Base-by-base conservation (phyloP, 2,329 filamentous ascomycete genomes). In the Ascochyta viciae-villosae region DNA sequence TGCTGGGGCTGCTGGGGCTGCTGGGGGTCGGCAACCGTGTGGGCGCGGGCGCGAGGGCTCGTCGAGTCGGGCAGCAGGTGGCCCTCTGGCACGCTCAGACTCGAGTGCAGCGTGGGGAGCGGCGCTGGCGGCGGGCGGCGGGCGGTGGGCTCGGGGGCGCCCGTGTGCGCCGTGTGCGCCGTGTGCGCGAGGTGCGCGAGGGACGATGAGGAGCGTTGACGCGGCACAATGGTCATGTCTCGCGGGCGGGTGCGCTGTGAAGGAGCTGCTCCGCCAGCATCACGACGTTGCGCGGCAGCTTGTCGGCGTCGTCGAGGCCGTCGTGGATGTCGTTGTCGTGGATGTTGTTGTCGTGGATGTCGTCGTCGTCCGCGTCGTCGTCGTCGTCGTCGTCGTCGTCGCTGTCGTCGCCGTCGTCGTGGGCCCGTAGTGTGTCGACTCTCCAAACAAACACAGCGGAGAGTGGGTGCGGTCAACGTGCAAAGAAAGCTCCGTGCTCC, bases 41-140 rank as follows among this genome's bases (percentile, higher is more conserved):
- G 19, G 19, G 80, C 80, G 53, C 78, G 70, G 37, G 73, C 73
- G 63, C 78, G 68, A 33, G 77, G 69, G 70, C 73, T 70, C 56
- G 71, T 50, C 52, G 64, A 38, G 77, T 76, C 41, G 59, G 65
- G 65, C 54, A 65, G 58, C 47, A 61, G 50, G 13, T 63, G 58
- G 52, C 62, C 50, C 50, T 52, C 47, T 19, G 62, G 62, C 19
- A 64, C 58, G 55, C 54, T 61, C 60, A 68, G 68, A 29, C 68
- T 51, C 70, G 67, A 50, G 56, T 56, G n/a, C 33, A 29, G 64
- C 57, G 46, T n/a, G 33, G 68, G 65, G 34, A 72, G 61, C 31
- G 70, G 62, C 24, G 70, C 65, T 24, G 65, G 64, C 37, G 64
- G 68, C 24, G 60, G 63, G 46, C 65, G 68, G 50, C 65, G 70